Percentiles rank a stretch among this genome's conserved stretches.
phyloP scores from a whole-genome alignment of 2,329 filamentous ascomycete species.

The Shiraia bambusicola region DNA sequence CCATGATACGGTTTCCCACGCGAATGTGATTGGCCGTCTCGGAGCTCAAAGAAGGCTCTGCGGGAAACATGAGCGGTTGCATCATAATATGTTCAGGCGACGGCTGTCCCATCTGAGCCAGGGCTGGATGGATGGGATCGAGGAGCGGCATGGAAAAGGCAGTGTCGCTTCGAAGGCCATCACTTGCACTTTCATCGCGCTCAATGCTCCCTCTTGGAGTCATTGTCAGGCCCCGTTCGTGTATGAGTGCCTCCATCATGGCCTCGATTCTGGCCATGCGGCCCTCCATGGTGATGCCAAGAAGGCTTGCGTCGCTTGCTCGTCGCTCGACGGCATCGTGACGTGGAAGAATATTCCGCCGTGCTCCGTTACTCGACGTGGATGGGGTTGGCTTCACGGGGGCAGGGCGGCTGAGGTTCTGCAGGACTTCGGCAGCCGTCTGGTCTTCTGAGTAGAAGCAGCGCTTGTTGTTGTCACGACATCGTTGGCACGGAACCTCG shows the following conservation, averaged over 20 bases:
- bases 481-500: constrained; percentile 41
- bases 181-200: constrained; percentile 24
- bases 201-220: constrained; percentile 30
- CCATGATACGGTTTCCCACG: constrained; percentile 17
- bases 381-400: constrained; percentile 18
- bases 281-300: constrained; percentile 34
- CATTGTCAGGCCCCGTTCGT: constrained; percentile 27
- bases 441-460: constrained; percentile 44
- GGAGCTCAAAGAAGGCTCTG: not conserved
- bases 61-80: constrained; percentile 1
- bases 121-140: constrained; percentile 27
- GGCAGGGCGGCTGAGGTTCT: constrained; percentile 40
- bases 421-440: constrained; percentile 40
- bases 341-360: constrained; percentile 24
- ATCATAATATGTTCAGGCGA: constrained; percentile 10
- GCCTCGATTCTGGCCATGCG: constrained; percentile 39
- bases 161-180: constrained; percentile 19
- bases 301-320: constrained; percentile 30
- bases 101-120: constrained; percentile 18
- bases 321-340: constrained; percentile 22
- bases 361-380: constrained; percentile 13
- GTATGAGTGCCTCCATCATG: constrained; percentile 41
- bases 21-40: constrained; percentile 14
- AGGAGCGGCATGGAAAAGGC: constrained; percentile 22
- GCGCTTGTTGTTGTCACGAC: constrained; percentile 36